phyloP scores from a whole-genome alignment of 768 basidiomycete species.

The Lentinula raphanica region DNA sequence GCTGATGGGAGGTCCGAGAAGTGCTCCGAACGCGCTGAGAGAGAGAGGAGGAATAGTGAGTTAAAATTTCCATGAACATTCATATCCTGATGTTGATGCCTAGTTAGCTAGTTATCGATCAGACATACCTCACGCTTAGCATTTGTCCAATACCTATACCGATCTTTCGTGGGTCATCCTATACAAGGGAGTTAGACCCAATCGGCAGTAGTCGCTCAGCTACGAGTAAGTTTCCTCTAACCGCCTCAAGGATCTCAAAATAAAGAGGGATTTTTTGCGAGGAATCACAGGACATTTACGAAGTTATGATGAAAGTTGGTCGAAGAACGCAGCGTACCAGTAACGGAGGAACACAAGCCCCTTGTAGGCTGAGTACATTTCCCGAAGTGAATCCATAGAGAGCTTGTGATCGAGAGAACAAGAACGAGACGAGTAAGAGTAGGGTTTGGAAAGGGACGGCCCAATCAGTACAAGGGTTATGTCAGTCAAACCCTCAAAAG shows the following conservation, averaged over 20 bases:
- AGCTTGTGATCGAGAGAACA: neutral
- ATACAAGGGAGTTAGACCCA: no score
- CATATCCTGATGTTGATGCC: no score
- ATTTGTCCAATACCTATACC: conserved; percentile 15
- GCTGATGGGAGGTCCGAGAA: conserved; percentile 12
- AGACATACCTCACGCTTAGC: conserved; percentile 12
- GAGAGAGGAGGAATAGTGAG: neutral
- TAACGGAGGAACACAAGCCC: conserved; percentile 14
- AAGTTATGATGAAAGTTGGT: no score
- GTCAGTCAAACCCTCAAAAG: neutral
- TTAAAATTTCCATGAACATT: neutral
- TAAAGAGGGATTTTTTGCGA: neutral
- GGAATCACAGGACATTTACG: no score
- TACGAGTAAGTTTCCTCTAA: no score
- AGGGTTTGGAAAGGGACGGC: no score
- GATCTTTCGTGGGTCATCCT: conserved; percentile 16
- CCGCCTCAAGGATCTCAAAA: no score
- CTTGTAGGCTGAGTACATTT: conserved; percentile 13
- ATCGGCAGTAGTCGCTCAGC: no score
- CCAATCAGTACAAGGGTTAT: no score
- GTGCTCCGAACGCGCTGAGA: neutral
- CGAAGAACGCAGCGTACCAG: conserved; percentile 8
- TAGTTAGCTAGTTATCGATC: no score
- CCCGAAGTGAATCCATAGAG: conserved; percentile 16
- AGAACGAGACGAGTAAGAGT: no score